Evolutionary conservation across 495 filamentous ascomycete genomes (phyloP), one percentile per base, ranked within the genome.

Genomic region (Amphirosellinia nigrospora): DNA sequence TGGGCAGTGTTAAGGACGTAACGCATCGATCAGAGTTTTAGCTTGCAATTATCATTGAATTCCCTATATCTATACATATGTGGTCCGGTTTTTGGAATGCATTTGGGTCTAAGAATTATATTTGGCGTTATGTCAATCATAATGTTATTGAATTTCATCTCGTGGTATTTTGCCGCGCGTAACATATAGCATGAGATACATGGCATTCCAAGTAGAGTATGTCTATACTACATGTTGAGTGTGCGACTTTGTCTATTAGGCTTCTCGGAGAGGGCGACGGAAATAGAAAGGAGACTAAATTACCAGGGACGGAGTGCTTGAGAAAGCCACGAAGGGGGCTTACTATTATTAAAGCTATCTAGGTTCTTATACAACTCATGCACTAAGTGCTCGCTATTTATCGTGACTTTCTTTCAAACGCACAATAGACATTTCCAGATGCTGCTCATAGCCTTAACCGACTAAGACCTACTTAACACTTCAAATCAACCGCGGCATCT

Each of bases 301-400:
- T 26, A 39, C 56, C 1, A 28, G 30, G 52, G 28, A 62, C 21
- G 23, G 15, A 41, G 11, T 36, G 11, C 7, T 23, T 43, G 19
- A 38, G 64, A 13, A 30, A 36, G 50, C 34, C 21, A 16, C 9
- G 5, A 32, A 32, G 56, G 21, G 16, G 19, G 55, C 19, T 32
- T 58, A 21, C n/a, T 21, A 58, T 66, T 56, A 66, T 56, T 66
- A 66, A 66, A 66, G 64, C 64, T 66, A 66, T 15, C 26, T 50
- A 52, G 19, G 30, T 58, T 58, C 60, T 21, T 65, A 65, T 65
- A 65, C 63, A 68, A 68, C 10, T 48, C 39, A 59, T 56, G 48
- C 21, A 39, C 13, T 36, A 23, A 43, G 28, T 30, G 61, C 61
- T 64, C 39, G 52, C 39, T 32, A 32, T 28, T 53, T 59, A 56